phyloP scores from a whole-genome alignment of 257 asterid species.

The Linderniella brevidens region DNA sequence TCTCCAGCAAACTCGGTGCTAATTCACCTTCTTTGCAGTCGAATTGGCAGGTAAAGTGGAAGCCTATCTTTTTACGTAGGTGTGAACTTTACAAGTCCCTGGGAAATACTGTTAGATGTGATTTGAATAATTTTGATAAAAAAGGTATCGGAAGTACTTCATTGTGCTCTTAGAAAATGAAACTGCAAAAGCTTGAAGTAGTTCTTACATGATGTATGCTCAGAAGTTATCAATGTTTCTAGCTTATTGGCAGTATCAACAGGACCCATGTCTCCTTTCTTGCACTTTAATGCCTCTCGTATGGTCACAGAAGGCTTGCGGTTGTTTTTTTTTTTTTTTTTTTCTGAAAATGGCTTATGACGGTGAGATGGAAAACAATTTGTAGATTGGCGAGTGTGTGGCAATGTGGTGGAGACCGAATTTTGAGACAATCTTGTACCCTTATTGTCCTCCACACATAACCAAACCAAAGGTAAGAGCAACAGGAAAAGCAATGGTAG shows the following conservation, averaged over 20 bases:
- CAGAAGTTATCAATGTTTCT: no score
- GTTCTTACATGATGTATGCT: no score
- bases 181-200: no score
- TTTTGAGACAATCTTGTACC: constrained; percentile 86
- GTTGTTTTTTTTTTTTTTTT: not conserved
- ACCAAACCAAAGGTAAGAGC: constrained; percentile 62
- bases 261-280: no score
- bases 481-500: not conserved
- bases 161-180: not conserved
- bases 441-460: constrained; percentile 95
- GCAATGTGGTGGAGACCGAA: constrained; percentile 98
- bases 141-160: no score
- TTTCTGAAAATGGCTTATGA: not conserved
- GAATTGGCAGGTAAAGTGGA: constrained; percentile 74
- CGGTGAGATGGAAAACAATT: not conserved
- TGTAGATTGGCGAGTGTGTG: constrained; percentile 92
- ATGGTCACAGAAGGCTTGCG: no score
- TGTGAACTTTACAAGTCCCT: no score
- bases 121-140: no score
- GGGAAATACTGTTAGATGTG: no score
- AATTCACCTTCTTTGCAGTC: constrained; percentile 45
- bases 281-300: no score
- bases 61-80: no score
- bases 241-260: no score
- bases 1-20: constrained; percentile 89